phyloP scores from a whole-genome alignment of 192 early-diverging fungal genomes.

The Coemansia asiatica region DNA sequence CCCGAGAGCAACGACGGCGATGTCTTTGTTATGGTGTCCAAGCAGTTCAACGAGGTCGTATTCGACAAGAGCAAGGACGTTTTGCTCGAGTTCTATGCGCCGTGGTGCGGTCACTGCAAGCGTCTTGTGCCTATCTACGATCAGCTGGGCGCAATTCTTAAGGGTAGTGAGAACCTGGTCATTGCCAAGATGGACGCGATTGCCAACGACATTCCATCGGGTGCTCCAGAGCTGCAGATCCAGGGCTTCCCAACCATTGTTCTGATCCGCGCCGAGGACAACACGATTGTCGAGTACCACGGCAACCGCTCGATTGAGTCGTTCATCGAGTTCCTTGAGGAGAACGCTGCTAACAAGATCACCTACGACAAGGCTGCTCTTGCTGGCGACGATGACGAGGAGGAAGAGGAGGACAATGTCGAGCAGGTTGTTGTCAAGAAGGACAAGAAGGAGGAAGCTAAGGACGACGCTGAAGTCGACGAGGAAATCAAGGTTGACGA shows the following conservation, averaged over 20 bases:
- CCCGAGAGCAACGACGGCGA: slow-evolving; percentile 84
- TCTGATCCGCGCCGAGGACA: slow-evolving; percentile 81
- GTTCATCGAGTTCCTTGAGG: slow-evolving; percentile 75
- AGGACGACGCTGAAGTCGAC: slow-evolving; percentile 17
- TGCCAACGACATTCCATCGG: slow-evolving; percentile 86
- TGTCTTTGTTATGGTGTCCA: slow-evolving; percentile 89
- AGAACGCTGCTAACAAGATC: slow-evolving; percentile 65
- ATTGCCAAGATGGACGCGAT: slow-evolving; percentile 97
- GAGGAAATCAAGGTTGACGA: slow-evolving; percentile 8
- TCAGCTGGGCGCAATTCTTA: slow-evolving; percentile 66
- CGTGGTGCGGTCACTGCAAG: slow-evolving; percentile 88
- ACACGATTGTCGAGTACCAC: slow-evolving; percentile 78
- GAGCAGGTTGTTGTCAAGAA: slow-evolving; percentile 33
- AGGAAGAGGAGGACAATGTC: slow-evolving; percentile 25
- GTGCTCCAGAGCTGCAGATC: slow-evolving; percentile 64
- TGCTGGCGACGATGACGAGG: slow-evolving; percentile 31
- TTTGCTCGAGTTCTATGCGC: slow-evolving; percentile 91
- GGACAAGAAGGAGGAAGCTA: slow-evolving; percentile 7
- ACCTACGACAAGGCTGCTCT: slow-evolving; percentile 41
- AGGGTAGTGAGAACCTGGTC: slow-evolving; percentile 59
- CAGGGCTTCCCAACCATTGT: slow-evolving; percentile 95
- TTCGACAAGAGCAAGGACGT: slow-evolving; percentile 86
- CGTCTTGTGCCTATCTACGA: slow-evolving; percentile 76
- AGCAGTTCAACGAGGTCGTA: slow-evolving; percentile 80
- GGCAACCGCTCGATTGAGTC: slow-evolving; percentile 80